Evolutionary conservation across 164 flowering plant species (phyloP).

Genomic region (Stephania cephalantha): DNA sequence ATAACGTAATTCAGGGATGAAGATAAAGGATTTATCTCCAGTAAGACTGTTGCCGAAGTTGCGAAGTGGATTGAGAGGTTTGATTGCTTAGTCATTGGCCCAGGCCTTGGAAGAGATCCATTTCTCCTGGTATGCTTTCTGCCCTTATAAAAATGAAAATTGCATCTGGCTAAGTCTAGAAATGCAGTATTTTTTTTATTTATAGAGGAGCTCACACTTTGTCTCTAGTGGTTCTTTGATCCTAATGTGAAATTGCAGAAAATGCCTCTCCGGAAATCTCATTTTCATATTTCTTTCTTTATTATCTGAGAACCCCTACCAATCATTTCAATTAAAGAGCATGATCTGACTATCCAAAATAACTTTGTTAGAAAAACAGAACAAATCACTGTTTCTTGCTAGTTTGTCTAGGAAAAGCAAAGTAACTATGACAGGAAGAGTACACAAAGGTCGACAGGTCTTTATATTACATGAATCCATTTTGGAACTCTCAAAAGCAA

Average conservation of each 20-base stretch:
- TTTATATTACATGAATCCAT: not conserved
- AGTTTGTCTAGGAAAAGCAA: not conserved
- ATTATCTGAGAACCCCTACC: not conserved
- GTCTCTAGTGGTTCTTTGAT: not conserved
- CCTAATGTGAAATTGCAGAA: not conserved
- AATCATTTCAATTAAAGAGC: not conserved
- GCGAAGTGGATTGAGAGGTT: constrained; percentile 97
- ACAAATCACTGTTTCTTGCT: not conserved
- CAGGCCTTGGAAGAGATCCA: constrained; percentile 97
- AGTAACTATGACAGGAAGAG: not conserved
- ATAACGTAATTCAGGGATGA: constrained; percentile 48
- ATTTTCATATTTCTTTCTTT: not conserved
- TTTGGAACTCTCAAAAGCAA: not conserved
- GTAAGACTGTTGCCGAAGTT: constrained; percentile 68
- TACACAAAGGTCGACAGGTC: not conserved
- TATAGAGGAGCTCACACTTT: not conserved
- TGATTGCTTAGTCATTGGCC: constrained; percentile 95
- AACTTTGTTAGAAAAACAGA: too few species aligned
- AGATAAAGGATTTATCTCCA: constrained; percentile 38
- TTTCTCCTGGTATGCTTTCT: constrained; percentile 68
- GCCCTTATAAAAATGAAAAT: constrained; percentile 3
- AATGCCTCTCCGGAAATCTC: not conserved
- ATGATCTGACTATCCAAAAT: not conserved
- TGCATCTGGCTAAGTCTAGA: not conserved
- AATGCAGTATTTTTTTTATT: not conserved